phyloP scores from a whole-genome alignment of 1,139 yeast species.

The Meyerozyma smithsonii region DNA sequence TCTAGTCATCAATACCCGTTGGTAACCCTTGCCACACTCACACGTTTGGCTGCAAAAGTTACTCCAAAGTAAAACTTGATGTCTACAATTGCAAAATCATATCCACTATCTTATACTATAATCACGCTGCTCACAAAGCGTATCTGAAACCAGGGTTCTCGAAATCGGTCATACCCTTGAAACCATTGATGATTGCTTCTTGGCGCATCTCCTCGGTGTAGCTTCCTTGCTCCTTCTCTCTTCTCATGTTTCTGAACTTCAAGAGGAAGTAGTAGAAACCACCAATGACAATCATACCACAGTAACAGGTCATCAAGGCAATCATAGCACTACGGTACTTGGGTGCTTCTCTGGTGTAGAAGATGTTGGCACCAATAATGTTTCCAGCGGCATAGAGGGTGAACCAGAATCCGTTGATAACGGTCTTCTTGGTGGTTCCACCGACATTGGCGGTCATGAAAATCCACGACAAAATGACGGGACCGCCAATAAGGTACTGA shows the following conservation, averaged over 20 bases:
- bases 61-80: too few species aligned
- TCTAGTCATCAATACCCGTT: too few species aligned
- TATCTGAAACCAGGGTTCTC: constrained; percentile 30
- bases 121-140: constrained; percentile 11
- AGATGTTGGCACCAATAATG: constrained; percentile 26
- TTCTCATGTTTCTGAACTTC: constrained; percentile 17
- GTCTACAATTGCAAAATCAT: too few species aligned
- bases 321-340: constrained; percentile 26
- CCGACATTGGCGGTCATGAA: constrained; percentile 19
- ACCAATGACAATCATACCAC: constrained; percentile 22
- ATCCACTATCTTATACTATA: background rate
- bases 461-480: constrained; percentile 28
- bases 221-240: constrained; percentile 21
- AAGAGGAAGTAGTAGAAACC: constrained; percentile 18
- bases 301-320: constrained; percentile 23
- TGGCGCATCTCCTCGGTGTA: constrained; percentile 20
- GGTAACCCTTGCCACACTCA: too few species aligned
- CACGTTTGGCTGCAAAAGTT: too few species aligned
- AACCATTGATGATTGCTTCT: constrained; percentile 28
- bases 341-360: constrained; percentile 24
- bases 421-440: constrained; percentile 23
- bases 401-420: constrained; percentile 24
- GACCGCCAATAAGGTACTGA: constrained; percentile 29
- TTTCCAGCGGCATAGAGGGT: constrained; percentile 23
- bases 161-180: constrained; percentile 28